Percentiles rank a stretch among this genome's conserved stretches.
phyloP scores from a whole-genome alignment of 129 eudicot genomes.

The Ambrosia artemisiifolia region DNA sequence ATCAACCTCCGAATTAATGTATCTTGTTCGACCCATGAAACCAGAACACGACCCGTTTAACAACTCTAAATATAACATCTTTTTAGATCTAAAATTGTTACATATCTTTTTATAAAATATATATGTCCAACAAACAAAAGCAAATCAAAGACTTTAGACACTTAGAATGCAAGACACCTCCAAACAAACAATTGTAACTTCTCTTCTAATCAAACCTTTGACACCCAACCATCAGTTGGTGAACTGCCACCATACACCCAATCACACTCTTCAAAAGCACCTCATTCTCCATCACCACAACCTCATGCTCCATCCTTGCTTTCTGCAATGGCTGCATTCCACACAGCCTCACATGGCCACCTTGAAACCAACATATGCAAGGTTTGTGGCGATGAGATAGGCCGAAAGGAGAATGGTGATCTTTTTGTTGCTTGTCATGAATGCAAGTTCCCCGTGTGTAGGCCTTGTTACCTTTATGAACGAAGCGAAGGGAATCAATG shows the following conservation, averaged over 20 bases:
- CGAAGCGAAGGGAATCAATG: constrained; percentile 82
- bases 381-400: constrained; percentile 84
- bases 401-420: constrained; percentile 59
- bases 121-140: neutral
- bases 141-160: constrained; percentile 16
- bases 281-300: constrained; percentile 18
- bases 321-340: constrained; percentile 60
- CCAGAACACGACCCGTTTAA: too few species aligned
- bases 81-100: neutral
- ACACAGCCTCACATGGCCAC: constrained; percentile 57
- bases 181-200: constrained; percentile 37
- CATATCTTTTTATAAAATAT: neutral
- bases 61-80: neutral
- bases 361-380: constrained; percentile 48
- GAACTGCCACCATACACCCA: constrained; percentile 24
- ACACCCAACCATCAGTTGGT: constrained; percentile 85
- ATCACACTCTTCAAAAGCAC: constrained; percentile 26
- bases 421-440: constrained; percentile 75
- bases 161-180: constrained; percentile 34
- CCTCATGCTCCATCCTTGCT: constrained; percentile 17
- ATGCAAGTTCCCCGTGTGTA: constrained; percentile 89
- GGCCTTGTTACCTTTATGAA: constrained; percentile 89
- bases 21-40: too few species aligned
- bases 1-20: too few species aligned
- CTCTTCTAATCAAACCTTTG: constrained; percentile 87